Base-by-base conservation (phyloP, 2,329 filamentous ascomycete genomes). In the Rhytidhysteron rufulum region DNA sequence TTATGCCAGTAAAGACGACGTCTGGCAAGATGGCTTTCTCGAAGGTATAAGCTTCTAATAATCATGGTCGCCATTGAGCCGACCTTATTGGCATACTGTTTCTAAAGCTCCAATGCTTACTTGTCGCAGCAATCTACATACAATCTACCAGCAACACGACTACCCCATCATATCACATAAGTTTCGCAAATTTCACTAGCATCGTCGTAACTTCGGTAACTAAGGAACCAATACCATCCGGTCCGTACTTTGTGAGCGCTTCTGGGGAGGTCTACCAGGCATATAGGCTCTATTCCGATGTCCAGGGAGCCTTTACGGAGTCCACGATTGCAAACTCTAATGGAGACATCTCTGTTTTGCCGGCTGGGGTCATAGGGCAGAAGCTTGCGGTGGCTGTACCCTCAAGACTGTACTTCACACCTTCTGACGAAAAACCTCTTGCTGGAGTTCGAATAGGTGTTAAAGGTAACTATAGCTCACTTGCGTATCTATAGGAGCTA, bases 381-480 rank as follows among this genome's bases (percentile, higher is more conserved):
- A 60, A 70, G 41, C 51, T 71, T 31, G 71, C 65, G 22, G 66
- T 73, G 35, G 72, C 66, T 4, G 80, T 84, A 0, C 79, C 80
- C 4, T 83, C 79, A 5, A 70, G 80, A 8, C 63, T 83, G 0
- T 82, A 82, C 62, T 79, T 69, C 58, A 73, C 68, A 2, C 72
- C 68, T 33, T 77, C 74, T 0, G 51, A 59, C 0, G 65, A 70
- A n/a, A 73, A 78, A 51, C 80, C 79, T 1, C 66, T 85, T 0
- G 75, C 78, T 4, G 80, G 82, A 15, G 72, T 82, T 3, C 71
- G 81, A 15, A 57, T 84, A 1, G 80, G 73, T 1, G 69, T 84
- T 40, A 85, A 85, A 55, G n/a, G n/a, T n/a, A n/a, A n/a, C n/a
- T n/a, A n/a, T n/a, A n/a, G n/a, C n/a, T n/a, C n/a, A n/a, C n/a